Evolutionary conservation across 2,329 filamentous ascomycete species (phyloP).

Genomic region (Rhytidhysteron rufulum): DNA sequence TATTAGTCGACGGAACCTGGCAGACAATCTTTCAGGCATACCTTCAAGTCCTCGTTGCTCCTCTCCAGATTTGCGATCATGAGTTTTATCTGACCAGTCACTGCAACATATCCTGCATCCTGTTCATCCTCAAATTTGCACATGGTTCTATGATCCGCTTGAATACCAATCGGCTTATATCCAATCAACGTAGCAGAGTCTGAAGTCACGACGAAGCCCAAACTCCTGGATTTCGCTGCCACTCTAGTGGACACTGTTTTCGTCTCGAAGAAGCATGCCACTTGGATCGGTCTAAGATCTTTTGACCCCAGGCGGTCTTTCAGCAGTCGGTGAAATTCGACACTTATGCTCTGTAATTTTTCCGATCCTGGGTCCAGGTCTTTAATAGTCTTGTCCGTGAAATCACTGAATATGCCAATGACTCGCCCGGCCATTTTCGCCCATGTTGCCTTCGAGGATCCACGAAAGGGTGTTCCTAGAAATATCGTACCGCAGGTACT

Average conservation of each 20-base stretch:
- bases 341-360: not conserved
- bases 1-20: too few relatives aligned
- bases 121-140: not conserved
- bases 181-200: conserved; percentile 27
- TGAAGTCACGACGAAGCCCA: conserved; percentile 20
- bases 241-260: not conserved
- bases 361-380: too few relatives aligned
- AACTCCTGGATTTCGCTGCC: not conserved
- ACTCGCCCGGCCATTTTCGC: not conserved
- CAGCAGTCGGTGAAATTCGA: not conserved
- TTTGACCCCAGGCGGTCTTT: not conserved
- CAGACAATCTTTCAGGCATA: too few relatives aligned
- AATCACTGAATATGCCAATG: too few relatives aligned
- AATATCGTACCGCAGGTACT: not conserved
- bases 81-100: too few relatives aligned
- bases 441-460: not conserved
- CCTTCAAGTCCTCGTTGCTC: too few relatives aligned
- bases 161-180: conserved; percentile 16
- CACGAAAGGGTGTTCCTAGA: not conserved
- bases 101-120: not conserved
- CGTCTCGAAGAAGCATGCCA: not conserved
- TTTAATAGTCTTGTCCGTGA: not conserved
- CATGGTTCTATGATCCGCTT: not conserved
- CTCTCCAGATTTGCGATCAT: too few relatives aligned
- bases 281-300: not conserved